Evolutionary conservation across 176 grass and related monocot genomes (phyloP), one percentile per base, ranked within the genome.

Genomic region (Musa troglodytarum): DNA sequence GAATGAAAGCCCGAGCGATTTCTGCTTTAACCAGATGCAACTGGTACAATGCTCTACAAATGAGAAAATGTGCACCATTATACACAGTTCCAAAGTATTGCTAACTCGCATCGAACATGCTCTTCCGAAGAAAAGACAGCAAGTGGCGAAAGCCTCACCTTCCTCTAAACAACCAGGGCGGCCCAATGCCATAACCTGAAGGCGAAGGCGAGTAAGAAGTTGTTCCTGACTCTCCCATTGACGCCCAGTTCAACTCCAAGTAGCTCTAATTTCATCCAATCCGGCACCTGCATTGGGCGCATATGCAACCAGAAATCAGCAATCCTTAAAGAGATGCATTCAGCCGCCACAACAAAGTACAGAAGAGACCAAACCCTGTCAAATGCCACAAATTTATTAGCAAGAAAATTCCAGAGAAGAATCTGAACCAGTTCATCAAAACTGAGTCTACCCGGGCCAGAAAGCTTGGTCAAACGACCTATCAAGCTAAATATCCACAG

Each of bases 21-120:
- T 89, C 87, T 49, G 94, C 88, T 87, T 98, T 98, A 76, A 98
- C 94, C 76, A 98, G 81, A 85, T 98, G 94, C 59, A 98, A 88
- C 80, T 93, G 94, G 80, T 91, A 98, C 63, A 93, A 65, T 74
- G 94, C 94, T 82, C 94, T 97, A 78, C 34, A 43, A 65, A 51
- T 20, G 74, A n/a, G 11, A 83, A 50, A 51, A 54, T 75, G 68
- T 43, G 34, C 34, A 49, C n/a, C 1, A 26, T 23, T 52, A 43
- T 16, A 12, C 17, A 21, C 10, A 64, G 20, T 55, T 49, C 11
- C 62, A 34, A 8, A 25, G 9, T 16, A 20, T n/a, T 1, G 14
- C 56, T 13, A 19, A 22, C 13, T 21, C 25, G 3, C 10, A 43
- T 16, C 20, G 28, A 56, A 14, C 9, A 17, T 3, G 0, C 19